Evolutionary conservation across 306 rosid genomes (phyloP), one percentile per base, ranked within the genome.

Genomic region (Aeschynomene evenia): DNA sequence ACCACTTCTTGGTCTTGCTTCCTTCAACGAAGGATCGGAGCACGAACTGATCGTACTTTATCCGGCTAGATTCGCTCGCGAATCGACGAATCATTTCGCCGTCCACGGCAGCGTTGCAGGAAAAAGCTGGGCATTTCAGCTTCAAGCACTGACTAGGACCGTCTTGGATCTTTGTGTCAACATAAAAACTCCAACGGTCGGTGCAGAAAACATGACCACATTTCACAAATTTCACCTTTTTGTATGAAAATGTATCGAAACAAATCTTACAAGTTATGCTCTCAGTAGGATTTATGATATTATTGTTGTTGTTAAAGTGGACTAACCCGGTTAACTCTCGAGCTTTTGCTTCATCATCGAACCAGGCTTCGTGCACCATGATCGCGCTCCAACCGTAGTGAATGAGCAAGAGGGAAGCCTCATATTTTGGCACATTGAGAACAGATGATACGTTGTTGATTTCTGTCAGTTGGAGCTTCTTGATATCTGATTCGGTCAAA

Each of bases 141-240:
- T 11, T 22, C 24, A 78, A 56, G 50, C 74, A 57, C 9, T 18
- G 40, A 12, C 11, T 10, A 2, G 12, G 51, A 28, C 74, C 62
- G 1, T 49, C 58, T 1, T 36, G 4, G 18, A 71, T 65, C 2
- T 29, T 59, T 5, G 4, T 9, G 4, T 22, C 55, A 9, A 72
- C 18, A 1, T 78, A 72, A 7, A 9, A 8, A 15, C 39, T 73
- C 74, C 70, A 65, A 6, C 78, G 65, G 0, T 13, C 11, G 9
- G 2, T 19, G 26, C 74, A 72, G 21, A 55, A 64, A 18, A 57
- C 51, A 26, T 78, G 82, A 8, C 50, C 64, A 9, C 82, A 78
- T 33, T 49, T 22, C 1, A 43, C 61, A 13, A 56, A 64, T 11
- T 7, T 37, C 13, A 71, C 28, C 43, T 6, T 7, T 7, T 22